Base-by-base conservation (phyloP, 768 basidiomycete species). In the Pholiota molesta region DNA sequence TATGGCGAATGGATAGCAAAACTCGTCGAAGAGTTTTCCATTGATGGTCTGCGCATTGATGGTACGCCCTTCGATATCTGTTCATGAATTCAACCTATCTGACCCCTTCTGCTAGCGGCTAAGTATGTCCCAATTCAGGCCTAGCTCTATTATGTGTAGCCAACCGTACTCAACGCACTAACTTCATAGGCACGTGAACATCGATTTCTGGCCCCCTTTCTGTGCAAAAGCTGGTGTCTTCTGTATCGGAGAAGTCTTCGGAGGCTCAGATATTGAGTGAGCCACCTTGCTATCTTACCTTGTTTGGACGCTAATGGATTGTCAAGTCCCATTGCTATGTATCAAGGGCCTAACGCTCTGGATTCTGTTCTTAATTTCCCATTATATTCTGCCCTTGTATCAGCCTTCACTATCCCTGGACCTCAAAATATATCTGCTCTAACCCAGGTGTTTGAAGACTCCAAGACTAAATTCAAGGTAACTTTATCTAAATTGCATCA, bases 21-120 rank as follows among this genome's bases (percentile, higher is more conserved):
- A 33, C 78, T 95, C 17, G 89, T 95, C 31, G 63, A 83, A 59
- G 86, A 88, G 63, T 94, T 90, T 71, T 76, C 76, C 29, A 88
- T 96, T 62, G 94, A 95, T 71, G 91, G 93, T n/a, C 83, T 96
- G 61, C 87, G 94, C 53, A 90, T 95, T 71, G 94, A 95, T 71
- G 91, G 79, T 79, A 65, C 59, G 75, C 64, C n/a, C 17, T 35
- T 28, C 58, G 3, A 47, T n/a, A n/a, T 28, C 21, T 13, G 29
- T 29, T 51, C 5, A 51, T 52, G 29, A 62, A 23, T 35, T 62
- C 74, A 72, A 74, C 59, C 75, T 75, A 23, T 75, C 77, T 78
- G 77, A 69, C 35, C 68, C 69, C 52, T 55, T 55, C 52, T 56
- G n/a, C 44, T 59, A 81, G 79, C 81, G 57, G 79, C 82, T 44